These are phyloP conservation scores for Dalbergia oliveri DNA, from an alignment of 306 rosid genomes.

Conservation along the genomic window DNA sequence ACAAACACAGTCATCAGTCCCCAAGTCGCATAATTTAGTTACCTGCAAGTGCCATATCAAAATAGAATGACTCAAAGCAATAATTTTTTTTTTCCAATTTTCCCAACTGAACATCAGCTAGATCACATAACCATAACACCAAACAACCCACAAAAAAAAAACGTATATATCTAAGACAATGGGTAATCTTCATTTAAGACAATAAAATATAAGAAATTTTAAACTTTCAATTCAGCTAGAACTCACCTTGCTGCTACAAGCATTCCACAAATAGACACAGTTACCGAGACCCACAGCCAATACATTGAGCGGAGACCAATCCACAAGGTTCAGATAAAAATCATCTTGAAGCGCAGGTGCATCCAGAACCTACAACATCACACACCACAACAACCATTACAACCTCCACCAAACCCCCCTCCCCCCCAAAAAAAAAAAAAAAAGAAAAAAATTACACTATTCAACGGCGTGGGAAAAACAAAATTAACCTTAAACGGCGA, in stretches of 20 bases:
- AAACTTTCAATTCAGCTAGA: slow-evolving; percentile 8
- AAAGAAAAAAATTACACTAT: background rate
- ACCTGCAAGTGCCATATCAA: slow-evolving; percentile 62
- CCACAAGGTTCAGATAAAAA: slow-evolving; percentile 89
- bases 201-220: background rate
- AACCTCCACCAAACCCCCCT: background rate
- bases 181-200: background rate
- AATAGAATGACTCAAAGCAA: background rate
- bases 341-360: slow-evolving; percentile 96
- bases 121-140: background rate
- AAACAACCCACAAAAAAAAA: background rate
- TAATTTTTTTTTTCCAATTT: slow-evolving; percentile 3
- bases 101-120: background rate
- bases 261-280: slow-evolving; percentile 94
- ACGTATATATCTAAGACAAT: background rate
- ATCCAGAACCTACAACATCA: slow-evolving; percentile 69
- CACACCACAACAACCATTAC: too few relatives aligned
- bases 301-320: slow-evolving; percentile 89
- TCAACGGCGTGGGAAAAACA: background rate
- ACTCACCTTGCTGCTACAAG: slow-evolving; percentile 82
- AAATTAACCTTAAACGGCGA: slow-evolving; percentile 78
- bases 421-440: background rate
- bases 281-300: slow-evolving; percentile 85
- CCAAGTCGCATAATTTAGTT: slow-evolving; percentile 87
- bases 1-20: slow-evolving; percentile 78